phyloP scores from a whole-genome alignment of 257 asterid genomes.

The Sherardia arvensis region DNA sequence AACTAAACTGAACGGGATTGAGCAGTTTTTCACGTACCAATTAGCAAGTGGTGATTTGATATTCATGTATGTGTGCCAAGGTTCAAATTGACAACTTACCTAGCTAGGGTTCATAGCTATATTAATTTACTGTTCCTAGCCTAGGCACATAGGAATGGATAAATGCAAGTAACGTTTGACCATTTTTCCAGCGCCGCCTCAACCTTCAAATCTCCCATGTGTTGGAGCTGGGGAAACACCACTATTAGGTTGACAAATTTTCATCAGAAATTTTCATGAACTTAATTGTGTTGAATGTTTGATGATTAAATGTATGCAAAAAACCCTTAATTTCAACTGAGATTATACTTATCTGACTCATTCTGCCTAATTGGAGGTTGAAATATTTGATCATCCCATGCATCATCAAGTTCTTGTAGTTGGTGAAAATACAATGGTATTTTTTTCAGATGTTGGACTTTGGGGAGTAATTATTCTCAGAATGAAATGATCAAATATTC shows the following conservation, averaged over 20 bases:
- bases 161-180: background rate
- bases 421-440: too few relatives aligned
- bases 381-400: background rate
- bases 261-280: too few relatives aligned
- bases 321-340: background rate
- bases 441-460: too few relatives aligned
- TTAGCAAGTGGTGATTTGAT: too few relatives aligned
- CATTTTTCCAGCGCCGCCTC: background rate
- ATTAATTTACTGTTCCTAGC: background rate
- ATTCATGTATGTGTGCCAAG: background rate
- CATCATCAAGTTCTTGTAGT: background rate
- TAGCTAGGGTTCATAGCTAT: background rate
- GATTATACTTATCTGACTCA: background rate
- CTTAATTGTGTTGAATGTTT: background rate
- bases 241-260: conserved; percentile 4
- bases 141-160: background rate
- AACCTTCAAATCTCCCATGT: background rate
- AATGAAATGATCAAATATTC: background rate
- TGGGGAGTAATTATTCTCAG: too few relatives aligned
- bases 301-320: background rate
- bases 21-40: too few relatives aligned
- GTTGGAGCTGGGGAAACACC: conserved; percentile 24
- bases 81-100: background rate
- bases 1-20: too few relatives aligned
- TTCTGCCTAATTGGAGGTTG: background rate